These are phyloP conservation scores for Mycena latifolia DNA, from an alignment of 768 basidiomycete genomes.

Conservation along the genomic window DNA sequence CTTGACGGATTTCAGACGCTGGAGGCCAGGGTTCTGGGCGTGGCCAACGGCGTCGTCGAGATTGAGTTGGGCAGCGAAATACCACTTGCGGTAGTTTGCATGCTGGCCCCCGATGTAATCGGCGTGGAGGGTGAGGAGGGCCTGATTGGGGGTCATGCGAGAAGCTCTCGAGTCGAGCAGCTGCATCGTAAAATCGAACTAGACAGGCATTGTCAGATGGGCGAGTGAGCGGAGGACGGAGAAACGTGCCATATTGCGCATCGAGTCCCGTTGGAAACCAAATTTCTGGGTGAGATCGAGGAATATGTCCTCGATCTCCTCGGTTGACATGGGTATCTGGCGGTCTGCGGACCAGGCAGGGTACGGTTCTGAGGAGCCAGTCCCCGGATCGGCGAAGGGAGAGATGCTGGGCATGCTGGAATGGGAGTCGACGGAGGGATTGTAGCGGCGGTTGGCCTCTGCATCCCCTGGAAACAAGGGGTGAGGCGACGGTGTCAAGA, in stretches of 20 bases:
- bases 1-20: constrained; percentile 89
- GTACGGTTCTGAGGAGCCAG: constrained; percentile 75
- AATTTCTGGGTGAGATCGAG: constrained; percentile 99
- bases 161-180: constrained; percentile 98
- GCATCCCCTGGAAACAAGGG: constrained; percentile 47
- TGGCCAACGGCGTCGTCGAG: constrained; percentile 99
- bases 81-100: constrained; percentile 99
- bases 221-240: constrained; percentile 13
- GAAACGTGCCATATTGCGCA: constrained; percentile 88
- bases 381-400: constrained; percentile 69
- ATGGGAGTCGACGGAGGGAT: constrained; percentile 72
- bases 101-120: constrained; percentile 99
- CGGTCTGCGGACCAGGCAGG: constrained; percentile 96
- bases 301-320: constrained; percentile 99
- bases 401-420: constrained; percentile 68
- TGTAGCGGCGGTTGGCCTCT: constrained; percentile 56
- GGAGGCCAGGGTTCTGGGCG: constrained; percentile 92
- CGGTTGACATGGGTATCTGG: constrained; percentile 95
- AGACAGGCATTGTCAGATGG: constrained; percentile 32
- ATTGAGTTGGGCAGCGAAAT: constrained; percentile 99
- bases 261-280: constrained; percentile 96
- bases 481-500: constrained; percentile 24
- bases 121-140: constrained; percentile 95
- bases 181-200: constrained; percentile 99
- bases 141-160: constrained; percentile 97